A percentile compares a stretch with the other conserved stretches of the same genome.
phyloP scores from a whole-genome alignment of 2,329 filamentous ascomycete species.

The Neoascochyta sp. region DNA sequence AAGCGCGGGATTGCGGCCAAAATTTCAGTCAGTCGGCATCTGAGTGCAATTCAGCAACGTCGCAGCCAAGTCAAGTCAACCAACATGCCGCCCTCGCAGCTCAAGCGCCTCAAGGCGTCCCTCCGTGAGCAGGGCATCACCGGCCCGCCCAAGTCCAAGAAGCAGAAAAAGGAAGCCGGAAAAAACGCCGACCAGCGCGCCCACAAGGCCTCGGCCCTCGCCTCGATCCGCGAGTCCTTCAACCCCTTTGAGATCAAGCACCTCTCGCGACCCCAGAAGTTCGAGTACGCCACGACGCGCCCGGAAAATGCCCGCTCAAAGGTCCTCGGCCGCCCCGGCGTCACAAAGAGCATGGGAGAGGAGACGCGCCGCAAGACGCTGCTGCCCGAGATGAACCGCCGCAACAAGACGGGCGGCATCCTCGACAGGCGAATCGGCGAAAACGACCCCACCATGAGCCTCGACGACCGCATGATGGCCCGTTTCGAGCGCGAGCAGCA shows the following conservation, averaged over 20 bases:
- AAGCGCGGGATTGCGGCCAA: too few species aligned
- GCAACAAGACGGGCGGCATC: constrained; percentile 89
- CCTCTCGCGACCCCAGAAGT: constrained; percentile 73
- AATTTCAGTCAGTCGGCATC: too few species aligned
- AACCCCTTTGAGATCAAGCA: constrained; percentile 96
- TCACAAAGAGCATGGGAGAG: constrained; percentile 82
- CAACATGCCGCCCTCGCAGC: constrained; percentile 86
- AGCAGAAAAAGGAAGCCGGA: constrained; percentile 73
- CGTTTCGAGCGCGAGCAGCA: constrained; percentile 88
- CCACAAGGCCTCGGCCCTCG: constrained; percentile 71
- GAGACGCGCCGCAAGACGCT: constrained; percentile 80
- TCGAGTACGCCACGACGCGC: constrained; percentile 71
- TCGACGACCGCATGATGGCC: constrained; percentile 87
- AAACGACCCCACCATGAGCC: constrained; percentile 87
- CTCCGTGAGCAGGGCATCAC: constrained; percentile 85
- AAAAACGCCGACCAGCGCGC: constrained; percentile 70
- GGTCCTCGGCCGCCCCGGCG: constrained; percentile 70
- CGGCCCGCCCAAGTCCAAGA: constrained; percentile 90
- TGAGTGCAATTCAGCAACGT: too few species aligned
- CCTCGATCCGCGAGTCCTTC: constrained; percentile 89
- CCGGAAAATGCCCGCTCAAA: constrained; percentile 50
- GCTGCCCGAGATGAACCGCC: constrained; percentile 81
- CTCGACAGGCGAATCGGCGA: constrained; percentile 93
- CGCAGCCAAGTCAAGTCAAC: too few species aligned
- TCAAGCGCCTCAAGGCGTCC: constrained; percentile 92